A percentile compares a stretch with the other conserved stretches of the same genome.
These are phyloP conservation scores for Fusarium sarcochroum DNA, from an alignment of 2,329 filamentous ascomycete genomes.

Conservation along the genomic window DNA sequence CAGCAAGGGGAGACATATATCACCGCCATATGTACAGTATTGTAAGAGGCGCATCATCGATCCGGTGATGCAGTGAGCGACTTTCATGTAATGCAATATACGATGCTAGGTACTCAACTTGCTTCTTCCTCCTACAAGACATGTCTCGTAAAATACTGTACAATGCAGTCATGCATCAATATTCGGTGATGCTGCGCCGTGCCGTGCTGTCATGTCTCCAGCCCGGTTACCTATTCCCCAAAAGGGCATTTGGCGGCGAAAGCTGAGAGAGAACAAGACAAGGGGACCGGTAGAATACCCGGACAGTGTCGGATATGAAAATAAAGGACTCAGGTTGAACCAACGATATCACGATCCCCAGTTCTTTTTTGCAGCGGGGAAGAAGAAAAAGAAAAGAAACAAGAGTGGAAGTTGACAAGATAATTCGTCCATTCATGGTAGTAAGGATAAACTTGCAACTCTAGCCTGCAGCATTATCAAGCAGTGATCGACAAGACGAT, in stretches of 20 bases:
- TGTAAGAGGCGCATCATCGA: not conserved
- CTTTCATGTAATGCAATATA: no score
- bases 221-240: not conserved
- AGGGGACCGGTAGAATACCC: constrained; percentile 12
- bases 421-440: not conserved
- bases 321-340: not conserved
- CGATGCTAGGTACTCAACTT: not conserved
- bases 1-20: constrained; percentile 2
- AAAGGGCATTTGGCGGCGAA: constrained; percentile 17
- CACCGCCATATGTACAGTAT: no score
- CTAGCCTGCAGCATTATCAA: not conserved
- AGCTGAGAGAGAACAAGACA: constrained; percentile 4
- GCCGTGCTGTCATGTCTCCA: not conserved
- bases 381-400: constrained; percentile 18
- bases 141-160: no score
- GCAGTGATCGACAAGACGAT: not conserved
- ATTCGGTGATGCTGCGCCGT: no score
- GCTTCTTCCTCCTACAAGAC: not conserved
- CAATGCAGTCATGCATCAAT: no score
- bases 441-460: not conserved
- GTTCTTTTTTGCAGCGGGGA: not conserved
- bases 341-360: not conserved
- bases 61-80: not conserved
- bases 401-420: not conserved
- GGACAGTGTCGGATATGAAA: constrained; percentile 8